Evolutionary conservation across 129 eudicot genomes (phyloP).

Genomic region (Tagetes erecta): DNA sequence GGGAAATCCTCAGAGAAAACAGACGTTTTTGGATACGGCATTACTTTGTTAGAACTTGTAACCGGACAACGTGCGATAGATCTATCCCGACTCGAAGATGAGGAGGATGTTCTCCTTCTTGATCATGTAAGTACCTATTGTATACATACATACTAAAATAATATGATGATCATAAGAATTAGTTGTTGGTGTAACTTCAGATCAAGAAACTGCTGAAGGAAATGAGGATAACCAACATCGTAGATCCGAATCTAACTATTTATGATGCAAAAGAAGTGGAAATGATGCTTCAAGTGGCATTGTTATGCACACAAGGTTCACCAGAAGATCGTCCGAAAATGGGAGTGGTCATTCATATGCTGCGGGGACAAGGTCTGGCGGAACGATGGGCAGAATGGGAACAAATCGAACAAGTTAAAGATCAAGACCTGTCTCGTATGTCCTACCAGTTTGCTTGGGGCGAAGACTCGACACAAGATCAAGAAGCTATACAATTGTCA

Average conservation of each 20-base stretch:
- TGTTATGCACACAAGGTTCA: slow-evolving; percentile 78
- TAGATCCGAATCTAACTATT: slow-evolving; percentile 62
- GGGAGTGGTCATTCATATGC: slow-evolving; percentile 77
- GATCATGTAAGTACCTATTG: slow-evolving; percentile 66
- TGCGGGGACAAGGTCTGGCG: slow-evolving; percentile 73
- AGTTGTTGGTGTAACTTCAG: slow-evolving; percentile 33
- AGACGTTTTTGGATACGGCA: slow-evolving; percentile 90
- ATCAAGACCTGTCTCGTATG: slow-evolving; percentile 58
- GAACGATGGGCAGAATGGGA: slow-evolving; percentile 98
- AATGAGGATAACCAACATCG: slow-evolving; percentile 65
- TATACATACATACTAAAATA: background rate
- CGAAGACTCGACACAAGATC: slow-evolving; percentile 76
- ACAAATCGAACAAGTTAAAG: slow-evolving; percentile 63
- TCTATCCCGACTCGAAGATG: slow-evolving; percentile 91
- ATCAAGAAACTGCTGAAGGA: slow-evolving; percentile 79
- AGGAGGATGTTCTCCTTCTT: slow-evolving; percentile 85
- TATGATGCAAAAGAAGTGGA: slow-evolving; percentile 73
- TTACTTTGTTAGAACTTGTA: slow-evolving; percentile 85
- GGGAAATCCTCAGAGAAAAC: slow-evolving; percentile 95
- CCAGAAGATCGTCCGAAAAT: slow-evolving; percentile 92
- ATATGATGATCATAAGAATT: background rate
- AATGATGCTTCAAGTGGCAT: slow-evolving; percentile 75
- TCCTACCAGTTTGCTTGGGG: slow-evolving; percentile 73
- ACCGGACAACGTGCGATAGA: slow-evolving; percentile 96
- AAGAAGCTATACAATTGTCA: slow-evolving; percentile 85